phyloP scores from a whole-genome alignment of 495 filamentous ascomycete genomes.

The Pyronema omphalodes region DNA sequence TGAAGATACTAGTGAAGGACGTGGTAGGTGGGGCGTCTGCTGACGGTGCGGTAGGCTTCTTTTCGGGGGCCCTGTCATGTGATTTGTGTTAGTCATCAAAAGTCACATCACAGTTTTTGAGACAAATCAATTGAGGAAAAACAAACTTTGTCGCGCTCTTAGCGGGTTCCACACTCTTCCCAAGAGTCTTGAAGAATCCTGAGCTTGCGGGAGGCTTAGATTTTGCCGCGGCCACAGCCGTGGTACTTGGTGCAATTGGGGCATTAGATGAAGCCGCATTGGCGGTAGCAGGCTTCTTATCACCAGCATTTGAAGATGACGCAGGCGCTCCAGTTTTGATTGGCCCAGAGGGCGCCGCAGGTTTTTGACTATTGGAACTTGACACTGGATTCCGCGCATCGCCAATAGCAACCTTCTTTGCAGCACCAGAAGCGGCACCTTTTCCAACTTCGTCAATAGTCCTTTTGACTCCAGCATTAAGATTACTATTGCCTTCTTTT shows the following conservation, averaged over 20 bases:
- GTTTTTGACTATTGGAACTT: slow-evolving; percentile 21
- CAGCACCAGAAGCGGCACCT: slow-evolving; percentile 11
- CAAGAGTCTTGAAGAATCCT: slow-evolving; percentile 23
- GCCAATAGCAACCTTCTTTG: slow-evolving; percentile 21
- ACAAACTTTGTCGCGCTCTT: slow-evolving; percentile 23
- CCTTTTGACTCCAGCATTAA: slow-evolving; percentile 20
- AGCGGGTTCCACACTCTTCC: slow-evolving; percentile 17
- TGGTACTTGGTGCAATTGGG: slow-evolving; percentile 16
- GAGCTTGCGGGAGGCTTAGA: slow-evolving; percentile 21
- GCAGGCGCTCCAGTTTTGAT: slow-evolving; percentile 18
- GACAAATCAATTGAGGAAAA: slow-evolving; percentile 9
- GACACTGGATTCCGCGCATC: slow-evolving; percentile 18
- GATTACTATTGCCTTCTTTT: slow-evolving; percentile 18
- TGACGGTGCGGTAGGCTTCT: slow-evolving; percentile 13
- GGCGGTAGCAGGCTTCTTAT: slow-evolving; percentile 23
- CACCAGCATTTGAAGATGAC: slow-evolving; percentile 7
- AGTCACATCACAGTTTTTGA: slow-evolving; percentile 12
- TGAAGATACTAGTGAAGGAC: slow-evolving; percentile 24
- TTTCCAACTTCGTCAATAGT: slow-evolving; percentile 21
- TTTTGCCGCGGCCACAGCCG: slow-evolving; percentile 17
- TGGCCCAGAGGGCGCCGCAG: slow-evolving; percentile 12
- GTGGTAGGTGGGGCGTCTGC: slow-evolving; percentile 8
- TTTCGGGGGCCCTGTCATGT: slow-evolving; percentile 23
- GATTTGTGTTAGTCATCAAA: slow-evolving; percentile 15
- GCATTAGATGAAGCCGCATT: slow-evolving; percentile 19